These are phyloP conservation scores for Alternaria triticimaculans DNA, from an alignment of 2,329 filamentous ascomycete genomes.

Conservation along the genomic window DNA sequence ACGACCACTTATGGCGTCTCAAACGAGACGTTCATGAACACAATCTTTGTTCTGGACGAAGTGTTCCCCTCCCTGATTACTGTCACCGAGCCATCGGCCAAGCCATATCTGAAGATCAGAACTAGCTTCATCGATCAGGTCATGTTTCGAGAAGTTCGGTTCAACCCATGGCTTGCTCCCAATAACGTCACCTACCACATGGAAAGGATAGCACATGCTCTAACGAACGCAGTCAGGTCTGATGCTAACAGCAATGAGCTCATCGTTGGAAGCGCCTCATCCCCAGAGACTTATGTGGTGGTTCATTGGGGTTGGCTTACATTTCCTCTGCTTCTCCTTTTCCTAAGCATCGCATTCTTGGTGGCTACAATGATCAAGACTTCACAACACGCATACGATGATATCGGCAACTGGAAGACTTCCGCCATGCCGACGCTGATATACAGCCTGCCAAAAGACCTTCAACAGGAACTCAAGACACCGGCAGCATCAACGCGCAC, in stretches of 20 bases:
- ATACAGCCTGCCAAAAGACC: slow-evolving; percentile 25
- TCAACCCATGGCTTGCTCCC: slow-evolving; percentile 26
- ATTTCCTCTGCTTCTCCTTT: slow-evolving; percentile 33
- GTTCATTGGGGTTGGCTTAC: slow-evolving; percentile 42
- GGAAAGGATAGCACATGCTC: slow-evolving; percentile 21
- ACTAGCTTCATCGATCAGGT: background rate
- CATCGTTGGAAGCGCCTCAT: slow-evolving; percentile 5
- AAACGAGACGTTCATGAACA: background rate
- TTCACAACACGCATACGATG: slow-evolving; percentile 7
- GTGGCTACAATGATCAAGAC: slow-evolving; percentile 34
- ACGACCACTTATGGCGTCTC: slow-evolving; percentile 11
- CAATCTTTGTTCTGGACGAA: slow-evolving; percentile 5
- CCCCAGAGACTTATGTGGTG: slow-evolving; percentile 7
- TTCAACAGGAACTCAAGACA: background rate
- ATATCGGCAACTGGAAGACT: slow-evolving; percentile 36
- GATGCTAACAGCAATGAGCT: slow-evolving; percentile 13
- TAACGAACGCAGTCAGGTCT: slow-evolving; percentile 22
- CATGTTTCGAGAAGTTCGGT: background rate
- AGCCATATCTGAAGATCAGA: slow-evolving; percentile 1
- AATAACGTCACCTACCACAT: slow-evolving; percentile 32
- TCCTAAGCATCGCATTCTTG: slow-evolving; percentile 30
- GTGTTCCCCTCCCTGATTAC: slow-evolving; percentile 18
- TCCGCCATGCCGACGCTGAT: slow-evolving; percentile 33
- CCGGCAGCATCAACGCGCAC: background rate
- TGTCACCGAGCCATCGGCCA: background rate